Evolutionary conservation across 2,329 filamentous ascomycete genomes (phyloP).

Genomic region (Rugonectria rugulosa): DNA sequence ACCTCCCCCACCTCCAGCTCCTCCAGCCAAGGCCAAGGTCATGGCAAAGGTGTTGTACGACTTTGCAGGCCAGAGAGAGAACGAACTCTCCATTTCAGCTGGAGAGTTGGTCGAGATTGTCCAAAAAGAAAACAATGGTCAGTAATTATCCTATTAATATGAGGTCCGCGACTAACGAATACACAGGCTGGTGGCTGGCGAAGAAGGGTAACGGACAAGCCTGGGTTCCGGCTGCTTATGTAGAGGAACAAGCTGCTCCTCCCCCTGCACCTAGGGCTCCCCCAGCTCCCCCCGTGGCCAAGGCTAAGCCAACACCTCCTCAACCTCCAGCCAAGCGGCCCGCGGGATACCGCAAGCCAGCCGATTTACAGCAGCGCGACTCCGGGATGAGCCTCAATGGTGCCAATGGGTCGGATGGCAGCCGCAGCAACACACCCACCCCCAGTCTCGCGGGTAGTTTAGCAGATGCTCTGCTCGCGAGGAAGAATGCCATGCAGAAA

Average conservation of each 20-base stretch:
- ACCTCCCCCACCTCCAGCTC: slow-evolving; percentile 72
- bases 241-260: slow-evolving; percentile 82
- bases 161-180: slow-evolving; percentile 42
- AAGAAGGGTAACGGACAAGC: slow-evolving; percentile 78
- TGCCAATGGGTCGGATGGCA: slow-evolving; percentile 64
- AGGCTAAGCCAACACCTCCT: slow-evolving; percentile 74
- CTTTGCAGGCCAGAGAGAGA: slow-evolving; percentile 83
- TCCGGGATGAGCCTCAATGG: slow-evolving; percentile 69
- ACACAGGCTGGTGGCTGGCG: slow-evolving; percentile 91
- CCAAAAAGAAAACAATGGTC: slow-evolving; percentile 96
- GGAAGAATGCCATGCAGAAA: slow-evolving; percentile 79
- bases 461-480: slow-evolving; percentile 78
- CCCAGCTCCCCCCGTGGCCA: slow-evolving; percentile 66
- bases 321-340: slow-evolving; percentile 84
- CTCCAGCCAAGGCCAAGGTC: slow-evolving; percentile 68
- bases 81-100: slow-evolving; percentile 81
- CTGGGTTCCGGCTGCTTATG: slow-evolving; percentile 93
- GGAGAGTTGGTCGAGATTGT: slow-evolving; percentile 87
- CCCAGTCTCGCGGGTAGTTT: slow-evolving; percentile 76
- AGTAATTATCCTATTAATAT: slow-evolving; percentile 40
- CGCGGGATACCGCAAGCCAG: slow-evolving; percentile 74
- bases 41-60: slow-evolving; percentile 93
- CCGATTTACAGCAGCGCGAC: slow-evolving; percentile 74
- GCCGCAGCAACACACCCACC: slow-evolving; percentile 75
- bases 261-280: slow-evolving; percentile 69